Evolutionary conservation across 495 filamentous ascomycete species (phyloP).

Genomic region (Aspergillus sparsus): DNA sequence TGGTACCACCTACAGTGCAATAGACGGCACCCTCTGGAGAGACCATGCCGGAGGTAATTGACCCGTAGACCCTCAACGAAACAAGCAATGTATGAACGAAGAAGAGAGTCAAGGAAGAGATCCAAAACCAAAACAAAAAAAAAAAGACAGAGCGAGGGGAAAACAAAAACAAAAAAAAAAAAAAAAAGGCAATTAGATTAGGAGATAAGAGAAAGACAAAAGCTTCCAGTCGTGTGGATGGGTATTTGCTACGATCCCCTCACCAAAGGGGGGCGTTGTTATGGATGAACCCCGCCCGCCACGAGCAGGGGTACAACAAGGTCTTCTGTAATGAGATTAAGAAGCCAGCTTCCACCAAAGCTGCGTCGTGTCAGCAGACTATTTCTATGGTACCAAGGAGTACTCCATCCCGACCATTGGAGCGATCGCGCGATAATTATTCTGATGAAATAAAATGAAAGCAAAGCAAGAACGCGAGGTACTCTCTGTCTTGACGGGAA

Average conservation of each 20-base stretch:
- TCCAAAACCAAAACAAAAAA: no score
- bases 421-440: neutral
- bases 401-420: constrained; percentile 5
- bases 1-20: constrained; percentile 52
- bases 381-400: neutral
- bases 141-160: neutral
- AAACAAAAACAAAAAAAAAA: constrained; percentile 3
- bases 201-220: constrained; percentile 12
- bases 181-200: constrained; percentile 7
- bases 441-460: neutral
- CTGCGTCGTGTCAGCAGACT: constrained; percentile 17
- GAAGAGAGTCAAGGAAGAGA: no score
- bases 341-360: constrained; percentile 6
- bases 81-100: neutral
- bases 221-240: constrained; percentile 10
- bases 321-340: constrained; percentile 9
- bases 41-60: constrained; percentile 33
- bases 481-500: no score
- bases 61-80: constrained; percentile 4
- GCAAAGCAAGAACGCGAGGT: neutral
- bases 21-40: constrained; percentile 49
- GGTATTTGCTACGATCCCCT: constrained; percentile 21
- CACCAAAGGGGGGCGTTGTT: constrained; percentile 19
- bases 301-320: constrained; percentile 15
- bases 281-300: constrained; percentile 26